These are phyloP conservation scores for Daldinia sp. DNA, from an alignment of 2,329 filamentous ascomycete genomes.

Conservation along the genomic window DNA sequence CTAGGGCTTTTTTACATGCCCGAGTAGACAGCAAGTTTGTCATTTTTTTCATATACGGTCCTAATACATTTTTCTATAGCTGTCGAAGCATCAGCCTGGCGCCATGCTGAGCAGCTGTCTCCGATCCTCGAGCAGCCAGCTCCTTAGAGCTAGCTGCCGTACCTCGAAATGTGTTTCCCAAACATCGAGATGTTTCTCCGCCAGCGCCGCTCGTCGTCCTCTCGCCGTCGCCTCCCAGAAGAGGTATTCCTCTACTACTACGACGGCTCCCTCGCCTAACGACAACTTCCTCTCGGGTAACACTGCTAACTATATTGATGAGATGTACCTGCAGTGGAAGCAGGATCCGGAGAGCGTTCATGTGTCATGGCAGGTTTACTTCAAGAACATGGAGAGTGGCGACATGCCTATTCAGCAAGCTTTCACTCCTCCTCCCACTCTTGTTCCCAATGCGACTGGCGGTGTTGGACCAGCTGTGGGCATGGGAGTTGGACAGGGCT, in stretches of 20 bases:
- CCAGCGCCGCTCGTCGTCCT: conserved; percentile 62
- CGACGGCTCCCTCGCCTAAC: conserved; percentile 77
- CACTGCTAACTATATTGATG: conserved; percentile 98
- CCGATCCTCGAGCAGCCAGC: conserved; percentile 73
- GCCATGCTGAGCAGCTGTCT: conserved; percentile 80
- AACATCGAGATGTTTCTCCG: conserved; percentile 58
- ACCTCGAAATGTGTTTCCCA: conserved; percentile 54
- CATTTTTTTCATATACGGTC: conserved; percentile 16
- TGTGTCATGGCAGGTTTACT: conserved; percentile 99
- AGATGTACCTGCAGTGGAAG: conserved; percentile 99
- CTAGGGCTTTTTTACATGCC: conserved; percentile 31
- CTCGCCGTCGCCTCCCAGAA: conserved; percentile 64
- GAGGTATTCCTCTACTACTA: conserved; percentile 64
- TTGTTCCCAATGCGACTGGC: conserved; percentile 84
- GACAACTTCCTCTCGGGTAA: conserved; percentile 97
- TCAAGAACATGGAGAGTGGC: conserved; percentile 98
- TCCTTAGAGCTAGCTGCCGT: conserved; percentile 67
- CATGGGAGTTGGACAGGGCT: conserved; percentile 73
- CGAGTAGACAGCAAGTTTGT: conserved; percentile 20
- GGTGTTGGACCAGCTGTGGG: conserved; percentile 80
- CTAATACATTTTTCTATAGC: conserved; percentile 36
- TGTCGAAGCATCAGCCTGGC: conserved; percentile 56
- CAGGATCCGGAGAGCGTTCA: conserved; percentile 93
- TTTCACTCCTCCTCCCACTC: conserved; percentile 93
- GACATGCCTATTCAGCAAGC: conserved; percentile 98